Evolutionary conservation across 768 basidiomycete genomes (phyloP).

Genomic region (Suillus spraguei): DNA sequence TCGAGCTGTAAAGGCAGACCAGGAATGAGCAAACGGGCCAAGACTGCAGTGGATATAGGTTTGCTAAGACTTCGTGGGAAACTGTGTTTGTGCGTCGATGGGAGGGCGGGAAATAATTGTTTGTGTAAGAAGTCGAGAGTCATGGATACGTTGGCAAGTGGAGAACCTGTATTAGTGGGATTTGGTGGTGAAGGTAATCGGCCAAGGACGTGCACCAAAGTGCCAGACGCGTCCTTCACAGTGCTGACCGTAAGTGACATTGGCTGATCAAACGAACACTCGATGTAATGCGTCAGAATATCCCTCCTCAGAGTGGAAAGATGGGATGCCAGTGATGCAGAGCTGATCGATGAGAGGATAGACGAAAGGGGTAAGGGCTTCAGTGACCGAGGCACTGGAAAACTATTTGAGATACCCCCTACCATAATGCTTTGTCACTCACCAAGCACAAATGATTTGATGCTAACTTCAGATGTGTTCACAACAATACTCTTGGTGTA

Average conservation of each 20-base stretch:
- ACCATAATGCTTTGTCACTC: conserved; percentile 35
- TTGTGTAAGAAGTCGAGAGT: conserved; percentile 65
- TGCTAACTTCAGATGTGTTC: conserved; percentile 48
- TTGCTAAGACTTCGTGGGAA: conserved; percentile 64
- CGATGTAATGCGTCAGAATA: conserved; percentile 59
- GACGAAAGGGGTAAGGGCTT: conserved; percentile 51
- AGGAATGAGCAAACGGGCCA: conserved; percentile 68
- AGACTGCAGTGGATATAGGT: conserved; percentile 59
- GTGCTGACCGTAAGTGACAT: conserved; percentile 41
- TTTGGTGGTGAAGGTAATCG: conserved; percentile 48
- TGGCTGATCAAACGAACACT: conserved; percentile 57
- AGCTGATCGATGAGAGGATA: conserved; percentile 61
- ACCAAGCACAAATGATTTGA: conserved; percentile 56
- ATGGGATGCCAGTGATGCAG: conserved; percentile 54
- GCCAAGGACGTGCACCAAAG: conserved; percentile 48
- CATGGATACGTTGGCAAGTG: conserved; percentile 56
- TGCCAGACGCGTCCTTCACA: conserved; percentile 34
- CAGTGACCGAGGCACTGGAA: conserved; percentile 58
- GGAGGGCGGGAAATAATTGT: conserved; percentile 59
- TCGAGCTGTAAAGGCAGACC: conserved; percentile 68
- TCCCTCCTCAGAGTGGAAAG: conserved; percentile 68
- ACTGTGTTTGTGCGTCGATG: conserved; percentile 42
- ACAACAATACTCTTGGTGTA: conserved; percentile 61
- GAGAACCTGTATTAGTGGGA: conserved; percentile 37
- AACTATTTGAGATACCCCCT: conserved; percentile 1